phyloP scores from a whole-genome alignment of 768 basidiomycete genomes.

The Russula foetens region DNA sequence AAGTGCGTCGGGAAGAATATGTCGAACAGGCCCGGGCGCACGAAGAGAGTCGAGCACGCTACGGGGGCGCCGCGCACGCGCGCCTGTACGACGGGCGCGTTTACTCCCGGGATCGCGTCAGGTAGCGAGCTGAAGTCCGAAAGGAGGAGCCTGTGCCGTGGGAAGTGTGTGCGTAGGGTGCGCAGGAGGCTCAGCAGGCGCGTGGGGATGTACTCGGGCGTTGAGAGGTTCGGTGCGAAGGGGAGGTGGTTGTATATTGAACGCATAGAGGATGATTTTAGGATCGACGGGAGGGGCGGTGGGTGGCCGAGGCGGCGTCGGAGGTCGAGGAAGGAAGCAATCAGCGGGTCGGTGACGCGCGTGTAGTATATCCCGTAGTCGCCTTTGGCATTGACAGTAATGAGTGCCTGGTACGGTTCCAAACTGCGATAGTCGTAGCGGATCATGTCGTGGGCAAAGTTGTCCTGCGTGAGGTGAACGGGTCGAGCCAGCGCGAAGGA shows the following conservation, averaged over 20 bases:
- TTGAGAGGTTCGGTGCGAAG: slow-evolving; percentile 83
- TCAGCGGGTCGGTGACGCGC: slow-evolving; percentile 76
- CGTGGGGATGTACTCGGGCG: slow-evolving; percentile 89
- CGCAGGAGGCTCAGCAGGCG: slow-evolving; percentile 79
- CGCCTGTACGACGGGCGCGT: slow-evolving; percentile 94
- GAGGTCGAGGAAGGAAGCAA: slow-evolving; percentile 66
- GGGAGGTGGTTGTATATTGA: slow-evolving; percentile 64
- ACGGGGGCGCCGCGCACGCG: slow-evolving; percentile 78
- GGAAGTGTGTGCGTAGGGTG: slow-evolving; percentile 75
- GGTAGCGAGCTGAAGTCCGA: slow-evolving; percentile 89
- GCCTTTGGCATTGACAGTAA: slow-evolving; percentile 69
- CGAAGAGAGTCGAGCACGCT: slow-evolving; percentile 83
- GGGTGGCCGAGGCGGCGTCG: slow-evolving; percentile 51
- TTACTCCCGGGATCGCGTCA: slow-evolving; percentile 67
- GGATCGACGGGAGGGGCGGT: slow-evolving; percentile 47
- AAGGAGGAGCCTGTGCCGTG: slow-evolving; percentile 87
- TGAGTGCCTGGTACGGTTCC: slow-evolving; percentile 75
- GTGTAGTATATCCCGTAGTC: slow-evolving; percentile 83
- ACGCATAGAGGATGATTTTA: slow-evolving; percentile 52
- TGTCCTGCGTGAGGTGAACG: slow-evolving; percentile 50
- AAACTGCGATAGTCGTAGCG: slow-evolving; percentile 80
- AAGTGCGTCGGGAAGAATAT: slow-evolving; percentile 98
- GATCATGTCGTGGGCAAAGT: slow-evolving; percentile 92
- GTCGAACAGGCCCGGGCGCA: slow-evolving; percentile 94
- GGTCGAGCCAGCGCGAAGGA: not conserved